These are phyloP conservation scores for Corniculantispora saksenae DNA, from an alignment of 2,329 filamentous ascomycete genomes.

Conservation along the genomic window DNA sequence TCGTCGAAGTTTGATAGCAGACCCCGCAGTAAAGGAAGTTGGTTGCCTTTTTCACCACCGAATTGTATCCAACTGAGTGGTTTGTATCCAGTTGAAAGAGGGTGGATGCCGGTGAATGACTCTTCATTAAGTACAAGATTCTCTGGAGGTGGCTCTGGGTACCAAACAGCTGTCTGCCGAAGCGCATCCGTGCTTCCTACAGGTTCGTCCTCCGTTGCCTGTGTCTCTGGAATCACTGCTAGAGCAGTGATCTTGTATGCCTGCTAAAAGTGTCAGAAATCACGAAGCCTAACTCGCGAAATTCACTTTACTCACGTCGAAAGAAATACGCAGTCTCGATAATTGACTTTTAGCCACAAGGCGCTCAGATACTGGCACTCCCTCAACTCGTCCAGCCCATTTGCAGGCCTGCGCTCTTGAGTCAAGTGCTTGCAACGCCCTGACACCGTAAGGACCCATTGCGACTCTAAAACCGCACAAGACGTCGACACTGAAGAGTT, in stretches of 20 bases:
- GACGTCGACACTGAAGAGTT: not conserved
- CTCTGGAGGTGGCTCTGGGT: not conserved
- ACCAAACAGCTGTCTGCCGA: not conserved
- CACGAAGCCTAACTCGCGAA: too few species aligned
- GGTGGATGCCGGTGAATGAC: not conserved
- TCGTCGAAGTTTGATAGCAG: not conserved
- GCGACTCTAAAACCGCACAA: not conserved
- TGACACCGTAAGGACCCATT: not conserved
- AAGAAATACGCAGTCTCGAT: not conserved
- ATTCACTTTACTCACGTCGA: not conserved
- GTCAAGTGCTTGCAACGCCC: not conserved
- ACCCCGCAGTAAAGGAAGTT: not conserved
- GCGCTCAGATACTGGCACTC: not conserved
- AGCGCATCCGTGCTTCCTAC: not conserved
- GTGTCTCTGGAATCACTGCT: not conserved
- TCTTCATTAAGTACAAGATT: not conserved
- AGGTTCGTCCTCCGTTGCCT: too few species aligned
- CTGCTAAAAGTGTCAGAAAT: not conserved
- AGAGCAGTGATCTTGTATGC: constrained; percentile 2
- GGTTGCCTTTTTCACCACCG: not conserved
- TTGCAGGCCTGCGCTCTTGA: not conserved
- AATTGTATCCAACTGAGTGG: constrained; percentile 1
- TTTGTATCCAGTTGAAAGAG: not conserved
- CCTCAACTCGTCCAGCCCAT: not conserved
- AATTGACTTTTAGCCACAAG: not conserved